Base-by-base conservation (phyloP, 371 early-diverging fungal genomes). In the Mortierella sp. region DNA sequence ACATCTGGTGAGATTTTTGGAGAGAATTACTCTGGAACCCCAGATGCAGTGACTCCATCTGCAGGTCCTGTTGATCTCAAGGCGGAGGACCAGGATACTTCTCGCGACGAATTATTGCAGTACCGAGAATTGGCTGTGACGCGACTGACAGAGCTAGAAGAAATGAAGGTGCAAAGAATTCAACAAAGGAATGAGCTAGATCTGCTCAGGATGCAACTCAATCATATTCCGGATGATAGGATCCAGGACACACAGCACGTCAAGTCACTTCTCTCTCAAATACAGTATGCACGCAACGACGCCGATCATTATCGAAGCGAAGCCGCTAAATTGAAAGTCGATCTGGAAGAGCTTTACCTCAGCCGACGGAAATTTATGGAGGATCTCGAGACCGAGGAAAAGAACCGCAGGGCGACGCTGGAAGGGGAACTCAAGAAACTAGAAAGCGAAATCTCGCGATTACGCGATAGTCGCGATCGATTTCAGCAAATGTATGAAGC, bases 401-500 rank as follows among this genome's bases (percentile, higher is more conserved):
- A 87, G 47, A 79, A 83, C 2, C 87, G 94, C n/a, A 87, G 94
- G 33, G 88, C 90, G 2, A 76, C 87, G 1, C 68, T 87, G 33
- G 89, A 91, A 62, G 83, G 85, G 6, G 92, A 95, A 72, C 82
- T 95, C 64, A 86, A 89, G 48, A 88, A 88, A 58, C 67, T 95
- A 24, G 94, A 97, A 55, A 81, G 76, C 19, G 97, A 97, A 43
- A 83, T 96, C 53, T 87, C 90, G 8, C 88, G 96, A 28, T 84
- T 96, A 60, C 92, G 97, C 52, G 89, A 89, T 52, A 89, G 92
- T 64, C 91, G 98, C 48, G 96, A 97, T 84, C 85, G 86, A 47
- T 87, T 96, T 28, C 94, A 94, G 74, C 88, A 89, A 10, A 83
- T 85, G 45, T 85, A 94, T 8, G 96, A 96, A 52, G 88, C 92